Percentiles rank a stretch among this genome's conserved stretches.
Evolutionary conservation across 140 eudicot species (phyloP).

Genomic region (Bidens hawaiensis): DNA sequence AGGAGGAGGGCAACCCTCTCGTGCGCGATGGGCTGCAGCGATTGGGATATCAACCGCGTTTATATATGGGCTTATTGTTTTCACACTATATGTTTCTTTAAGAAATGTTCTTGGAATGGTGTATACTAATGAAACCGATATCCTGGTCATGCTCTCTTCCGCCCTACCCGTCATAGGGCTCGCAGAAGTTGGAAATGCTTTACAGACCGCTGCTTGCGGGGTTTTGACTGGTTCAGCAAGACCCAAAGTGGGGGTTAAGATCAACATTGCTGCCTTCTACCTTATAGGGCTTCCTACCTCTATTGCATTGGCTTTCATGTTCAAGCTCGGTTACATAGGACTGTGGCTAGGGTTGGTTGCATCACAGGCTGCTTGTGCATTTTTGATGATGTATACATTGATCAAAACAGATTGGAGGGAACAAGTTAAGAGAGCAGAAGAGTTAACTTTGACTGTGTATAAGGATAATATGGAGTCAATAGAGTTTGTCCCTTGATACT

Average conservation of each 20-base stretch:
- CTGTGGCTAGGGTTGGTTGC: constrained; percentile 77
- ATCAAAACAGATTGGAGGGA: constrained; percentile 67
- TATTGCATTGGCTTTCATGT: constrained; percentile 39
- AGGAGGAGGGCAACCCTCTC: constrained; percentile 66
- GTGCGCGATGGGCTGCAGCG: constrained; percentile 45
- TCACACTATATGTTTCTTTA: constrained; percentile 38
- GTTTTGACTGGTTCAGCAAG: constrained; percentile 79
- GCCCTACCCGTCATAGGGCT: constrained; percentile 64
- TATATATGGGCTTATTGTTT: constrained; percentile 39
- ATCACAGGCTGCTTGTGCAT: constrained; percentile 52
- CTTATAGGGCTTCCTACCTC: constrained; percentile 70
- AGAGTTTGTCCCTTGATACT: constrained; percentile 32
- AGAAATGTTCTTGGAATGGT: constrained; percentile 54
- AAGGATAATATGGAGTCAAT: constrained; percentile 25
- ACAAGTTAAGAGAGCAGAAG: constrained; percentile 72
- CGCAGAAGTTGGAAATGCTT: constrained; percentile 72
- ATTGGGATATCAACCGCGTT: constrained; percentile 45
- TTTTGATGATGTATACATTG: constrained; percentile 59
- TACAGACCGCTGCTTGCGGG: constrained; percentile 83
- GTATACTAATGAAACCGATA: constrained; percentile 51
- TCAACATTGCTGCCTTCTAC: constrained; percentile 72
- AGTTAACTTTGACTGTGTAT: constrained; percentile 44
- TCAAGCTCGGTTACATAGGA: constrained; percentile 62
- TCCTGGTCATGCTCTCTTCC: constrained; percentile 38
- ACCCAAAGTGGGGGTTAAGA: constrained; percentile 59